These are phyloP conservation scores for Hypholoma sublateritium DNA, from an alignment of 768 basidiomycete genomes.

Conservation along the genomic window DNA sequence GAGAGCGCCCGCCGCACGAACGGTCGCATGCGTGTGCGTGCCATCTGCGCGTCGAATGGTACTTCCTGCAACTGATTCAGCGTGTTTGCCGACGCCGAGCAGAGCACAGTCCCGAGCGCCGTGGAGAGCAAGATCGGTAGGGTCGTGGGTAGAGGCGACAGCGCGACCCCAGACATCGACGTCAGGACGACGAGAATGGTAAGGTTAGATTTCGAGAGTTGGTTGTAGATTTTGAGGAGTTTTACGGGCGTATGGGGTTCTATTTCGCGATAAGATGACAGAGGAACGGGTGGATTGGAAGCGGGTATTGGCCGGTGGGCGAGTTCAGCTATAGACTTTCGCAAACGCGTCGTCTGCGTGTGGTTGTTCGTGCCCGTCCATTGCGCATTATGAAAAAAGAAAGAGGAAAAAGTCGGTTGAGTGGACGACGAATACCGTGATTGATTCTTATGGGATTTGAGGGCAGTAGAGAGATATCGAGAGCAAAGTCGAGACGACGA, in stretches of 20 bases:
- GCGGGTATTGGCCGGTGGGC: neutral
- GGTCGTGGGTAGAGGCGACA: constrained; percentile 87
- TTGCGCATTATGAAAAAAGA: constrained; percentile 62
- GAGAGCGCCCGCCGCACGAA: constrained; percentile 84
- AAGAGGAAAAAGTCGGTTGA: constrained; percentile 43
- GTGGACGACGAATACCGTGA: neutral
- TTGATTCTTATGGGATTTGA: neutral
- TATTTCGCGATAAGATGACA: constrained; percentile 18
- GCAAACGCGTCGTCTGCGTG: constrained; percentile 1
- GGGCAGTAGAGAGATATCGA: neutral
- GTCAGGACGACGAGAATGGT: constrained; percentile 84
- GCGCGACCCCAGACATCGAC: constrained; percentile 88
- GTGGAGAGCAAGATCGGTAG: constrained; percentile 84
- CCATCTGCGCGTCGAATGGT: constrained; percentile 96
- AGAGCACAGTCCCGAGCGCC: constrained; percentile 86
- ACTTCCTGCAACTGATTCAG: constrained; percentile 94
- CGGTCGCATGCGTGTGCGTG: constrained; percentile 83
- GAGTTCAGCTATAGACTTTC: neutral
- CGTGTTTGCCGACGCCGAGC: constrained; percentile 90
- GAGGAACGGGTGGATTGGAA: constrained; percentile 13
- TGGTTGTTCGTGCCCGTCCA: constrained; percentile 34
- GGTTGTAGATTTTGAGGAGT: constrained; percentile 67
- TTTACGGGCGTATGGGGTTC: constrained; percentile 47
- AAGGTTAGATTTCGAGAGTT: constrained; percentile 84
- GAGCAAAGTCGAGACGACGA: neutral